phyloP scores from a whole-genome alignment of 2,329 filamentous ascomycete species.

The Botryotinia calthae region DNA sequence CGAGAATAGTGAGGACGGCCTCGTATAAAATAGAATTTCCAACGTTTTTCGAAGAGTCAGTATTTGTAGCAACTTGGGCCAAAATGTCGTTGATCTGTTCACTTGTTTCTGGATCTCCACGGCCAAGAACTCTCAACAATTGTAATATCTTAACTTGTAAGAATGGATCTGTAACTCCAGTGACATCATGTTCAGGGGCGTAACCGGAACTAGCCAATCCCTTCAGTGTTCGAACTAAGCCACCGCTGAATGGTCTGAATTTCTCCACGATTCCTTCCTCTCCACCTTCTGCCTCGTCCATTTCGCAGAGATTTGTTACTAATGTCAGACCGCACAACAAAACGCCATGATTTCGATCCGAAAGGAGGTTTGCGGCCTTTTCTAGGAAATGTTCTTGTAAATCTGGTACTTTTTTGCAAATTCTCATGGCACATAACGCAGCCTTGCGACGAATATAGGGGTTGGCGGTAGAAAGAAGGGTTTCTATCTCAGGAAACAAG shows the following conservation, averaged over 20 bases:
- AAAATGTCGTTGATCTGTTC: slow-evolving; percentile 99
- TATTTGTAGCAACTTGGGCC: slow-evolving; percentile 96
- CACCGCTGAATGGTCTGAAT: slow-evolving; percentile 82
- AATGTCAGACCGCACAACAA: slow-evolving; percentile 88
- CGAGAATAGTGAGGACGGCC: slow-evolving; percentile 91
- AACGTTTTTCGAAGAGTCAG: slow-evolving; percentile 96
- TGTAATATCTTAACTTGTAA: slow-evolving; percentile 94
- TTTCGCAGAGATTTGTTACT: slow-evolving; percentile 89
- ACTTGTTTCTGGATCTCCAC: slow-evolving; percentile 82
- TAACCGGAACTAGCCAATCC: slow-evolving; percentile 92
- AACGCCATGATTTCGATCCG: slow-evolving; percentile 94
- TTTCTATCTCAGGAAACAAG: slow-evolving; percentile 93
- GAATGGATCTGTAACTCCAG: slow-evolving; percentile 96
- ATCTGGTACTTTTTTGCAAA: slow-evolving; percentile 96
- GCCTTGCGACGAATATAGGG: slow-evolving; percentile 98
- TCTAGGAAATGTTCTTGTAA: slow-evolving; percentile 96
- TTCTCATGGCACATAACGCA: slow-evolving; percentile 97
- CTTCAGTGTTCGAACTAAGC: slow-evolving; percentile 87
- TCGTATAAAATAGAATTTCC: slow-evolving; percentile 98
- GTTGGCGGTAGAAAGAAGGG: slow-evolving; percentile 85
- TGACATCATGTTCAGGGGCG: slow-evolving; percentile 96
- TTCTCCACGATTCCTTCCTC: slow-evolving; percentile 87
- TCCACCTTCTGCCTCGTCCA: slow-evolving; percentile 88
- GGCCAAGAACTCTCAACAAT: slow-evolving; percentile 78
- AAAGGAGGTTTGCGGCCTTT: slow-evolving; percentile 82